Percentiles rank a stretch among this genome's conserved stretches.
These are phyloP conservation scores for Phaeoacremonium minimum DNA, from an alignment of 2,329 filamentous ascomycete genomes.

Conservation along the genomic window DNA sequence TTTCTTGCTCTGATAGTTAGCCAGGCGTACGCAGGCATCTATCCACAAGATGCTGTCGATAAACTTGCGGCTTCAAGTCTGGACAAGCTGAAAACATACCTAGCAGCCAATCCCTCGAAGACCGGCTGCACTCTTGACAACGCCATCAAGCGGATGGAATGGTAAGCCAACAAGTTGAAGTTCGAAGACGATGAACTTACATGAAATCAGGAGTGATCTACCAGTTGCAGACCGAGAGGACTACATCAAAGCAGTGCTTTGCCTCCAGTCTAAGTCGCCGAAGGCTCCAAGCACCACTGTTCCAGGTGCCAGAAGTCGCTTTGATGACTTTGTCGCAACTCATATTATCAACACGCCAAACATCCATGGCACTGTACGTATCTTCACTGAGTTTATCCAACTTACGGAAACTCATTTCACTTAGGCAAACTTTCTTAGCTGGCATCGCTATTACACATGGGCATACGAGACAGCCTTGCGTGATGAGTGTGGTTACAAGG, in stretches of 20 bases:
- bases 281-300: background rate
- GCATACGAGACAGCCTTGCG: slow-evolving; percentile 3
- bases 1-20: too few species aligned
- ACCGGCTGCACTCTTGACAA: too few species aligned
- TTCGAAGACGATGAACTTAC: too few species aligned
- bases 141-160: too few species aligned
- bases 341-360: background rate
- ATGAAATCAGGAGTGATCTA: slow-evolving; percentile 5
- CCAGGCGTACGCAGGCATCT: too few species aligned
- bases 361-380: slow-evolving; percentile 1
- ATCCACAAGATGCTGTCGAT: too few species aligned
- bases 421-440: slow-evolving; percentile 5
- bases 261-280: slow-evolving; percentile 1
- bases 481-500: slow-evolving; percentile 6
- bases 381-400: background rate
- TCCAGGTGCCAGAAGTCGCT: slow-evolving; percentile 3
- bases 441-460: slow-evolving; percentile 7
- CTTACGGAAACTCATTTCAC: background rate
- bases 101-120: too few species aligned
- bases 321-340: slow-evolving; percentile 3
- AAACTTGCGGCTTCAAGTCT: too few species aligned
- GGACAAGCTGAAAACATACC: too few species aligned
- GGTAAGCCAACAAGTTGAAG: too few species aligned
- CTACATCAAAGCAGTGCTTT: slow-evolving; percentile 3
- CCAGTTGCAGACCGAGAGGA: slow-evolving; percentile 1